Evolutionary conservation across 805 yeast genomes (phyloP).

Genomic region (Saccharomycopsis lassenensis): DNA sequence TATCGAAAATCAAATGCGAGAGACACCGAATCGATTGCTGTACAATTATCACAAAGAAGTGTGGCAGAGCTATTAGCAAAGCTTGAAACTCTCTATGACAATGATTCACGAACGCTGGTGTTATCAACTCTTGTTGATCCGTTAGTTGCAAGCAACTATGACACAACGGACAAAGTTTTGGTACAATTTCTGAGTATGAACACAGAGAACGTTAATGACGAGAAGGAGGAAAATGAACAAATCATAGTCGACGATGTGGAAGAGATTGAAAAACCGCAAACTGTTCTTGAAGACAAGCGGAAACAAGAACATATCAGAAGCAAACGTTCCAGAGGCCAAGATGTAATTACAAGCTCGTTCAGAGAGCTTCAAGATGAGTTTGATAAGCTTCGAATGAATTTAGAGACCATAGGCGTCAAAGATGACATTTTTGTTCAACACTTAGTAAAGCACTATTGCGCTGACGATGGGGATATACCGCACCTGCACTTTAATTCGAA

Average conservation of each 20-base stretch:
- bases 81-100: conserved; percentile 11
- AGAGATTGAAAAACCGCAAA: conserved; percentile 5
- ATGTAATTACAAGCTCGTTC: conserved; percentile 13
- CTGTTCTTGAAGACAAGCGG: conserved; percentile 26
- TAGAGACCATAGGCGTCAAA: not conserved
- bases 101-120: not conserved
- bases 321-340: conserved; percentile 29
- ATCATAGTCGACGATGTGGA: no score
- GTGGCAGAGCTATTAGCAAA: conserved; percentile 1
- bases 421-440: conserved; percentile 2
- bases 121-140: conserved; percentile 9
- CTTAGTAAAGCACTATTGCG: conserved; percentile 5
- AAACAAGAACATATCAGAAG: conserved; percentile 27
- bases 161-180: conserved; percentile 11
- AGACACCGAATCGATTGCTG: conserved; percentile 18
- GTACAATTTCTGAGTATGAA: conserved; percentile 21
- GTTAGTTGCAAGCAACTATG: conserved; percentile 10
- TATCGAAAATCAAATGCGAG: conserved; percentile 15
- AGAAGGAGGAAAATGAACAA: not conserved
- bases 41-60: conserved; percentile 7
- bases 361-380: conserved; percentile 6
- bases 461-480: not conserved
- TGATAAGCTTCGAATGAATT: not conserved
- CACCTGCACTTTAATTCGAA: not conserved
- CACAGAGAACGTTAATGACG: not conserved